Conservation (phyloP, 1,284 basidiomycete genomes). For the Gastroboletus turbinatus region DNA sequence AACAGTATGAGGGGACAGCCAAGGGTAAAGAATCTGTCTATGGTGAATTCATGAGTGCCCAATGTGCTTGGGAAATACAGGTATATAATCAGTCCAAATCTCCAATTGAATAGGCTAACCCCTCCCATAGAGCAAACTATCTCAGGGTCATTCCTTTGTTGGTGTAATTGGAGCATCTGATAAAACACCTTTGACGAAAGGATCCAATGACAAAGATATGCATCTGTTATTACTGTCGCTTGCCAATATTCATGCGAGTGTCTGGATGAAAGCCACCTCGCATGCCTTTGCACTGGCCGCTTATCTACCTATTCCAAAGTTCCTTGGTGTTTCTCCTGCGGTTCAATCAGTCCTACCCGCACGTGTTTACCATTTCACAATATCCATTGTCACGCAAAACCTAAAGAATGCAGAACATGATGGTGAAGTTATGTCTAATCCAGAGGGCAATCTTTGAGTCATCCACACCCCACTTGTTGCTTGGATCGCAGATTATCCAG, state of each 20-base stretch:
- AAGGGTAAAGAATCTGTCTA: too few species aligned
- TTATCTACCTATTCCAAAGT: constrained; percentile 15
- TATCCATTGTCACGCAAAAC: constrained; percentile 4
- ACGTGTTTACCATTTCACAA: not conserved
- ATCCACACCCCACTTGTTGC: not conserved
- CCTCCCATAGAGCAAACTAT: too few species aligned
- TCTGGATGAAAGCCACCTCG: constrained; percentile 11
- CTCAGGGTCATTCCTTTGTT: too few species aligned
- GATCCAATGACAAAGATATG: constrained; percentile 10
- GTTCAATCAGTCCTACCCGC: constrained; percentile 9
- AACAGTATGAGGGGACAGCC: too few species aligned
- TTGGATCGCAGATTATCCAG: not conserved
- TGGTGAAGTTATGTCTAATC: not conserved
- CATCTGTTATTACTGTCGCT: constrained; percentile 12
- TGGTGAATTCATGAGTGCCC: too few species aligned
- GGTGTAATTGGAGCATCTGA: constrained; percentile 9
- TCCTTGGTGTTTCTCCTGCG: not conserved
- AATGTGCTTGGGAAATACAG: too few species aligned
- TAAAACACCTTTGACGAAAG: constrained; percentile 6
- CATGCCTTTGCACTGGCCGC: constrained; percentile 5
- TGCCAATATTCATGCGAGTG: constrained; percentile 11
- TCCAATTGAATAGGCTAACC: too few species aligned
- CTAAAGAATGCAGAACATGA: not conserved
- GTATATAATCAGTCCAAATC: too few species aligned
- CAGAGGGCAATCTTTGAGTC: not conserved